Evolutionary conservation across 495 filamentous ascomycete species (phyloP).

Genomic region (Pyrenula massariospora): DNA sequence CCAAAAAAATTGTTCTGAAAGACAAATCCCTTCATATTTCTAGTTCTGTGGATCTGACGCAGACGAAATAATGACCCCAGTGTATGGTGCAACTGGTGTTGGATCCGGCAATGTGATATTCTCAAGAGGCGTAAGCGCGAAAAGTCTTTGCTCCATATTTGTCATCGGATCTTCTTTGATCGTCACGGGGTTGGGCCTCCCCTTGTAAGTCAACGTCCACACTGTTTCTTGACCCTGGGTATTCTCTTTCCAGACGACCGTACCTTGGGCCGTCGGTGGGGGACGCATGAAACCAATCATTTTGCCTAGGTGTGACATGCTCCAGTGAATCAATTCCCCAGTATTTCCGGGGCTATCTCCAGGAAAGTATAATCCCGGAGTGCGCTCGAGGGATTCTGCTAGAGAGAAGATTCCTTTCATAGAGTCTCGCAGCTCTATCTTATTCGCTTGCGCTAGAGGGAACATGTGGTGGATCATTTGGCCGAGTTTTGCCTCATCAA

Average conservation of each 20-base stretch:
- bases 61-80: background rate
- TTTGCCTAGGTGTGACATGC: background rate
- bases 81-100: background rate
- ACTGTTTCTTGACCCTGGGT: background rate
- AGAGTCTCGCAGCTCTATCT: conserved; percentile 40
- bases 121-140: background rate
- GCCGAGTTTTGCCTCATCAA: background rate
- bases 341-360: background rate
- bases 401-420: conserved; percentile 37
- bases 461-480: background rate
- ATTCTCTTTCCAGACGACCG: background rate
- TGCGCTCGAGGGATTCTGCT: conserved; percentile 36
- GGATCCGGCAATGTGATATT: background rate
- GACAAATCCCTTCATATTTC: no score
- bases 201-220: background rate
- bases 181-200: background rate
- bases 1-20: no score
- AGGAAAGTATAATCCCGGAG: conserved; percentile 45
- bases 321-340: background rate
- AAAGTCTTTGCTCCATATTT: background rate
- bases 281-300: background rate
- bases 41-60: background rate
- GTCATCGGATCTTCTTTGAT: background rate
- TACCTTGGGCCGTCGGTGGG: background rate
- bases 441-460: conserved; percentile 14